Percentiles rank a stretch among this genome's conserved stretches.
Conservation (phyloP, 768 basidiomycete species). For the Suillus tomentosus region DNA sequence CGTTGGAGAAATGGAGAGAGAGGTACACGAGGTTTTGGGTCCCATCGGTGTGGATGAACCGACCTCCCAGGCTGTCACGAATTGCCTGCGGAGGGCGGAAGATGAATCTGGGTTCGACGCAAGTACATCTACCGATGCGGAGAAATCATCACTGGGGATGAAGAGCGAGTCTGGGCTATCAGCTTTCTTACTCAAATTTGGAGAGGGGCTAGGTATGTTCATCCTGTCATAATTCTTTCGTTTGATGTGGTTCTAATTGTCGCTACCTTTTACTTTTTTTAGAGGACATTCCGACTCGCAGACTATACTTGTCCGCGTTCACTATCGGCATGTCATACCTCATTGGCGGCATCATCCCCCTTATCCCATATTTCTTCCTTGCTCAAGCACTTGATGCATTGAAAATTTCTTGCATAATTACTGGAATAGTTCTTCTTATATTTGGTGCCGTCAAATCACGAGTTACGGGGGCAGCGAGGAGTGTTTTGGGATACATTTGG, state of each 20-base stretch:
- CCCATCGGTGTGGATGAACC: slow-evolving; percentile 88
- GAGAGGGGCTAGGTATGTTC: slow-evolving; percentile 81
- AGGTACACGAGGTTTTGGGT: slow-evolving; percentile 84
- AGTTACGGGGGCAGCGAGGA: slow-evolving; percentile 78
- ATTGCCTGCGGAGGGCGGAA: slow-evolving; percentile 70
- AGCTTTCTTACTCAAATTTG: slow-evolving; percentile 93
- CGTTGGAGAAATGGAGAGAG: slow-evolving; percentile 94
- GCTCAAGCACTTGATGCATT: slow-evolving; percentile 65
- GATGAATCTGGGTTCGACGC: slow-evolving; percentile 34
- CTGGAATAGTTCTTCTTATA: slow-evolving; percentile 80
- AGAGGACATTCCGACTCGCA: slow-evolving; percentile 87
- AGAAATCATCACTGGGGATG: slow-evolving; percentile 61
- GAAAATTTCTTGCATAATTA: slow-evolving; percentile 76
- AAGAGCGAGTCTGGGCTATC: slow-evolving; percentile 84
- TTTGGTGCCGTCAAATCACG: slow-evolving; percentile 92
- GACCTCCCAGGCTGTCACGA: slow-evolving; percentile 77
- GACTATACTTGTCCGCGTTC: slow-evolving; percentile 88
- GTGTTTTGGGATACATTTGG: slow-evolving; percentile 72
- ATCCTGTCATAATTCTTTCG: neutral
- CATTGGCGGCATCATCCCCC: slow-evolving; percentile 89
- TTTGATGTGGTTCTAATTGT: neutral
- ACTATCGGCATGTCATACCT: slow-evolving; percentile 97
- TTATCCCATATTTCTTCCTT: slow-evolving; percentile 92
- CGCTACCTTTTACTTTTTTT: slow-evolving; percentile 11
- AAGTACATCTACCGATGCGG: slow-evolving; percentile 45